phyloP scores from a whole-genome alignment of 768 basidiomycete genomes.

The Sarcodon aspratus region DNA sequence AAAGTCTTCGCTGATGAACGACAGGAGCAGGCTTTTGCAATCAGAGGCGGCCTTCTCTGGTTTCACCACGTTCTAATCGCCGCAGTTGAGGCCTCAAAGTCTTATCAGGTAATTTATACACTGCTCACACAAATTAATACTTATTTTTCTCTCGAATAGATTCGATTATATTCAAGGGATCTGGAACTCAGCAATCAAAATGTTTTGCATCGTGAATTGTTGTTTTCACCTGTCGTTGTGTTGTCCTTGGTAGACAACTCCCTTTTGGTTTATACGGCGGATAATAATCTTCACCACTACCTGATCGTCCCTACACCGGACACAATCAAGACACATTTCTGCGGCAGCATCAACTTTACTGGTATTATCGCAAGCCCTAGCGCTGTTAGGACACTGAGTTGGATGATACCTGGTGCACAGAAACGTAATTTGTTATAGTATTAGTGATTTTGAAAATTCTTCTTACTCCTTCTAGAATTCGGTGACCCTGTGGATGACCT shows the following conservation, averaged over 20 bases:
- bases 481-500: constrained; percentile 93
- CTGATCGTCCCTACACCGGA: constrained; percentile 78
- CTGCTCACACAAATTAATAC: not conserved
- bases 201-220: constrained; percentile 68
- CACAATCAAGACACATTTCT: constrained; percentile 76
- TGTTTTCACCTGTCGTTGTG: constrained; percentile 72
- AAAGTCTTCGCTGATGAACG: constrained; percentile 72
- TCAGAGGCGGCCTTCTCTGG: constrained; percentile 91
- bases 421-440: constrained; percentile 52
- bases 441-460: not conserved
- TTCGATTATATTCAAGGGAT: constrained; percentile 91
- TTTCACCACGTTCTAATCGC: constrained; percentile 92
- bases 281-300: constrained; percentile 91
- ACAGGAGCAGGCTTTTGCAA: constrained; percentile 80
- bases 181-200: constrained; percentile 75
- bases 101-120: constrained; percentile 46
- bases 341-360: constrained; percentile 90
- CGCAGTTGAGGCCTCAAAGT: constrained; percentile 73
- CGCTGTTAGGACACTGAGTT: constrained; percentile 84
- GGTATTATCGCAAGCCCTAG: constrained; percentile 81
- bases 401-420: constrained; percentile 92
- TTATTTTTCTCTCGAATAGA: constrained; percentile 30
- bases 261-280: constrained; percentile 84
- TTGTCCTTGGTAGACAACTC: constrained; percentile 93
- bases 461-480: constrained; percentile 42